A percentile compares a stretch with the other conserved stretches of the same genome.
phyloP scores from a whole-genome alignment of 371 early-diverging fungal genomes.

The Apophysomyces ossiformis region DNA sequence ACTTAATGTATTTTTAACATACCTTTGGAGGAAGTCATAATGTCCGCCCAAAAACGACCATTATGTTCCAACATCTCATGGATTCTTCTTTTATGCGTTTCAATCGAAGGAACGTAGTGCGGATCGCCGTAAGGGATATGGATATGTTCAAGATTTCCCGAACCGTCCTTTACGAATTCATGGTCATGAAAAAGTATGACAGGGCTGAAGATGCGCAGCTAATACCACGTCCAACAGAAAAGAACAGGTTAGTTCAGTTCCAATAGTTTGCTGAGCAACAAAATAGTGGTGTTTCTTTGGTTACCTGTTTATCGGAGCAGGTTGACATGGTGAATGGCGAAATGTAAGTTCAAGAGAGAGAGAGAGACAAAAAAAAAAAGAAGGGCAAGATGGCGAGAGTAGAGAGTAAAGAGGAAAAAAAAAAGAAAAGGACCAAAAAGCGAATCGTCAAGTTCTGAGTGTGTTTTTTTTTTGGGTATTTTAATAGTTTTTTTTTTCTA shows the following conservation, averaged over 20 bases:
- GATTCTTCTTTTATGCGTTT: constrained; percentile 33
- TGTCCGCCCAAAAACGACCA: constrained; percentile 41
- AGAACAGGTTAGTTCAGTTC: not conserved
- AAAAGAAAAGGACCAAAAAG: not conserved
- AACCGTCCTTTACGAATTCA: constrained; percentile 29
- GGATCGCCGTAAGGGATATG: constrained; percentile 42
- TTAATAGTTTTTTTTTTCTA: constrained; percentile 1
- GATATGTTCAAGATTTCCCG: constrained; percentile 33
- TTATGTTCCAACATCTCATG: constrained; percentile 40
- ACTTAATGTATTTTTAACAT: constrained; percentile 1
- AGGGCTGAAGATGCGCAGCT: constrained; percentile 40
- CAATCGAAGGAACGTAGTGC: constrained; percentile 29
- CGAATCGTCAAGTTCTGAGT: no score
- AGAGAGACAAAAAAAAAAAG: constrained; percentile 18
- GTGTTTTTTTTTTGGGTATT: not conserved
- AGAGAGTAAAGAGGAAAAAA: constrained; percentile 14
- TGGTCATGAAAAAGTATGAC: constrained; percentile 48
- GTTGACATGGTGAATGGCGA: constrained; percentile 18
- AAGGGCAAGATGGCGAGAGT: not conserved
- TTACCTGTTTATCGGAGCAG: constrained; percentile 16
- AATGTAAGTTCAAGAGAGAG: constrained; percentile 2
- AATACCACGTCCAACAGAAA: not conserved
- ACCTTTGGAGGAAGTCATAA: constrained; percentile 31
- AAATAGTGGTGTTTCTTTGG: not conserved
- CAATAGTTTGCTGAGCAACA: no score